These are phyloP conservation scores for Aciculosporium take DNA, from an alignment of 2,329 filamentous ascomycete species.

Conservation along the genomic window DNA sequence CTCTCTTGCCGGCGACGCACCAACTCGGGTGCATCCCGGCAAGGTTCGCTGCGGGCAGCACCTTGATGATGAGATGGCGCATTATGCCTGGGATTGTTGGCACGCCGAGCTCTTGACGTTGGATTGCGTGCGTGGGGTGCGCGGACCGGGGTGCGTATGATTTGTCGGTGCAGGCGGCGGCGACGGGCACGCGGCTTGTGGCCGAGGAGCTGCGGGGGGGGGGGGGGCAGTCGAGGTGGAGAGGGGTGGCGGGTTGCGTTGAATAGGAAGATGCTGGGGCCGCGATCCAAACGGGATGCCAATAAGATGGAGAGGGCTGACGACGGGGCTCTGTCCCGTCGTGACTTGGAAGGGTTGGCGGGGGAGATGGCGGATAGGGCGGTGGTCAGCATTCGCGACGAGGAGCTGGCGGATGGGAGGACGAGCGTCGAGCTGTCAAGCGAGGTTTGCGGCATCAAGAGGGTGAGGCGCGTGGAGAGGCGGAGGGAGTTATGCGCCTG, in stretches of 20 bases:
- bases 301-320: slow-evolving; percentile 50
- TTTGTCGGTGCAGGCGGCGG: slow-evolving; percentile 49
- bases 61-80: slow-evolving; percentile 58
- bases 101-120: slow-evolving; percentile 54
- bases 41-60: slow-evolving; percentile 59
- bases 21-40: slow-evolving; percentile 58
- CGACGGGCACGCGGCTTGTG: slow-evolving; percentile 45
- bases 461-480: slow-evolving; percentile 50
- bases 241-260: slow-evolving; percentile 50
- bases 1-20: slow-evolving; percentile 52
- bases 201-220: slow-evolving; percentile 35
- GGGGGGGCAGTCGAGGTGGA: slow-evolving; percentile 41
- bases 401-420: slow-evolving; percentile 7
- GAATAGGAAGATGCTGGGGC: slow-evolving; percentile 55
- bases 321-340: slow-evolving; percentile 43
- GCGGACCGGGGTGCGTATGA: slow-evolving; percentile 56
- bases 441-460: slow-evolving; percentile 30
- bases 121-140: slow-evolving; percentile 58
- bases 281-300: slow-evolving; percentile 52
- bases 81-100: slow-evolving; percentile 59
- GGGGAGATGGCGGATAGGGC: slow-evolving; percentile 7
- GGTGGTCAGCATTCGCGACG: slow-evolving; percentile 5
- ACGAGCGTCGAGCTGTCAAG: slow-evolving; percentile 45
- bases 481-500: slow-evolving; percentile 74
- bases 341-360: slow-evolving; percentile 43